Conservation (phyloP, 805 yeast genomes). For the Barnettozyma wickerhamii region DNA sequence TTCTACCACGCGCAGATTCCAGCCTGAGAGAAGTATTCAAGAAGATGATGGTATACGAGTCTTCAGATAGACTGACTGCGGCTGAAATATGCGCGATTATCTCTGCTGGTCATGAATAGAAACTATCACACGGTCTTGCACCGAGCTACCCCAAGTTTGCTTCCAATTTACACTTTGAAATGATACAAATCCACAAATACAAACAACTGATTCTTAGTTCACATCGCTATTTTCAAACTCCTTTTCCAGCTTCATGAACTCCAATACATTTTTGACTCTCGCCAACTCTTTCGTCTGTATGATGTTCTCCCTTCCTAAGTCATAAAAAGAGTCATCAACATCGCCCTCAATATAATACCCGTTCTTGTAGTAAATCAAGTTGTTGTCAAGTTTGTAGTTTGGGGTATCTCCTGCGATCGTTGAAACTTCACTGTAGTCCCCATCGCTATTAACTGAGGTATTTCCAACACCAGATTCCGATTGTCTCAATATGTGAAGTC, state of each 20-base stretch:
- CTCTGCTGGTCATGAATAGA: too few relatives aligned
- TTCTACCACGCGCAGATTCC: conserved; percentile 34
- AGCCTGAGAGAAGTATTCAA: conserved; percentile 29
- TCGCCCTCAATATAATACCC: conserved; percentile 22
- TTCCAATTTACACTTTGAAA: too few relatives aligned
- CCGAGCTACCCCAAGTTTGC: too few relatives aligned
- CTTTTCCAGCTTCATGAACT: conserved; percentile 23
- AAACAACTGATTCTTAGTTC: not conserved
- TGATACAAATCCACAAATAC: not conserved
- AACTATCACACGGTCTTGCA: too few relatives aligned
- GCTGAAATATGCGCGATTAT: conserved; percentile 2
- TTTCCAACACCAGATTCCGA: conserved; percentile 10
- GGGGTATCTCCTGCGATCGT: conserved; percentile 24
- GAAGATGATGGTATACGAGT: conserved; percentile 42
- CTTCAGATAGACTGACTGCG: conserved; percentile 25
- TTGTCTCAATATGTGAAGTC: conserved; percentile 19
- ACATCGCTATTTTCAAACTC: conserved; percentile 9
- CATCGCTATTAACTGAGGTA: conserved; percentile 14
- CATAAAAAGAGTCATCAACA: conserved; percentile 21
- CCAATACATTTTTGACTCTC: conserved; percentile 19
- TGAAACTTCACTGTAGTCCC: conserved; percentile 26
- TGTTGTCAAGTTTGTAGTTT: conserved; percentile 20
- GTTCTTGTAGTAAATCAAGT: conserved; percentile 24
- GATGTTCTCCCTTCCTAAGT: conserved; percentile 18
- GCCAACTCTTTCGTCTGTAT: conserved; percentile 19